These are phyloP conservation scores for Sclerotinia subarctica DNA, from an alignment of 2,329 filamentous ascomycete genomes.

Conservation along the genomic window DNA sequence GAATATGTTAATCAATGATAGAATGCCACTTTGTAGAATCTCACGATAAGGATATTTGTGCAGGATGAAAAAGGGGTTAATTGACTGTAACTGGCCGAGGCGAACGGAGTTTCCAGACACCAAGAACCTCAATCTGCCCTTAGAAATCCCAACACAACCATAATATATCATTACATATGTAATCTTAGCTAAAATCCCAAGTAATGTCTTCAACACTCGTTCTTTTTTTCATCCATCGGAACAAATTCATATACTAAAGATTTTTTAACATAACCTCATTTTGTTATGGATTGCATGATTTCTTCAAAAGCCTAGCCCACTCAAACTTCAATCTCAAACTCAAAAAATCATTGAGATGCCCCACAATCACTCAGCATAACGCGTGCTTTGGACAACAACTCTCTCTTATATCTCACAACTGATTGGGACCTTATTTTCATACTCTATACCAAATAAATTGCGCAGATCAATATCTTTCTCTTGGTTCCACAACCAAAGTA, in stretches of 20 bases:
- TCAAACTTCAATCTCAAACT: not conserved
- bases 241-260: not conserved
- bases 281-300: not conserved
- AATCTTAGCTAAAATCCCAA: not conserved
- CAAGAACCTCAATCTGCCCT: not conserved
- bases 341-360: not conserved
- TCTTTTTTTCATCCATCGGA: not conserved
- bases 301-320: not conserved
- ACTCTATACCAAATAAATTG: constrained; percentile 1
- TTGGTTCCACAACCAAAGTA: not conserved
- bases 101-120: not conserved
- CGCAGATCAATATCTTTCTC: not conserved
- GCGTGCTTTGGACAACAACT: not conserved
- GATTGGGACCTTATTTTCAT: not conserved
- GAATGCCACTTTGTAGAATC: not conserved
- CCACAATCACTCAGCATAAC: constrained; percentile 3
- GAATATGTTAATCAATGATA: not conserved
- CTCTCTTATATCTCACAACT: not conserved
- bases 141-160: not conserved
- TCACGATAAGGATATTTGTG: not conserved
- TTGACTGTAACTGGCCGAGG: not conserved
- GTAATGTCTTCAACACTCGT: not conserved
- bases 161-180: not conserved
- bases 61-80: not conserved
- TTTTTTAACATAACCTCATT: too few species aligned